Base-by-base conservation (phyloP, 331 rosid genomes). In the Cucumis variabilis region DNA sequence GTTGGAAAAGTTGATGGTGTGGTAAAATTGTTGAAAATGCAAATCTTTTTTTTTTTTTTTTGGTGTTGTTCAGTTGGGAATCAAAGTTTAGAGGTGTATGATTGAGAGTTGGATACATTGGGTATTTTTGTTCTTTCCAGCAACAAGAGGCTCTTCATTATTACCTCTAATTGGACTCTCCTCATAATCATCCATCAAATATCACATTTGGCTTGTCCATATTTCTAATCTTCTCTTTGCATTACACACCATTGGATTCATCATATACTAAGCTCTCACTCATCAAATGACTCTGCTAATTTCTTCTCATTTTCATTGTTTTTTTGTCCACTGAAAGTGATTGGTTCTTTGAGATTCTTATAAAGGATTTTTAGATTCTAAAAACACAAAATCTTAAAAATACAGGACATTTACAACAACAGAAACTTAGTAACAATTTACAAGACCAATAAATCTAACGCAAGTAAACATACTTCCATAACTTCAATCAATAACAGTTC, bases 81-180 rank as follows among this genome's bases (percentile, higher is more conserved):
- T n/a, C n/a, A n/a, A n/a, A n/a, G n/a, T n/a, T n/a, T n/a, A n/a
- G n/a, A n/a, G n/a, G n/a, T n/a, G n/a, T 95, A 24, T 90, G 98
- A 2, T 50, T 91, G 90, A 90, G 96, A 89, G 79, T 93, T 37
- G 98, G 98, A 1, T 94, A 93, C 80, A 90, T 91, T 73, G 98
- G 98, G 87, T 96, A 51, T 94, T 95, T 87, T 90, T 95, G 21
- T 95, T 95, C 90, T 95, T 95, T 84, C 98, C 98, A 0, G 92
- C 93, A 1, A 90, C 95, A 58, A 88, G 95, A 90, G 92, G 92
- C 21, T 95, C 98, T 83, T 92, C 98, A 5, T 83, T 95, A 85
- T 70, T 95, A 85, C 94, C 94, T 27, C 90, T 93, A 1, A 69
- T 93, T 82, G 94, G 96, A 17, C 88, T 91, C 37, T 88, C 92